Evolutionary conservation across 768 basidiomycete species (phyloP).

Genomic region (Lactarius quietus): DNA sequence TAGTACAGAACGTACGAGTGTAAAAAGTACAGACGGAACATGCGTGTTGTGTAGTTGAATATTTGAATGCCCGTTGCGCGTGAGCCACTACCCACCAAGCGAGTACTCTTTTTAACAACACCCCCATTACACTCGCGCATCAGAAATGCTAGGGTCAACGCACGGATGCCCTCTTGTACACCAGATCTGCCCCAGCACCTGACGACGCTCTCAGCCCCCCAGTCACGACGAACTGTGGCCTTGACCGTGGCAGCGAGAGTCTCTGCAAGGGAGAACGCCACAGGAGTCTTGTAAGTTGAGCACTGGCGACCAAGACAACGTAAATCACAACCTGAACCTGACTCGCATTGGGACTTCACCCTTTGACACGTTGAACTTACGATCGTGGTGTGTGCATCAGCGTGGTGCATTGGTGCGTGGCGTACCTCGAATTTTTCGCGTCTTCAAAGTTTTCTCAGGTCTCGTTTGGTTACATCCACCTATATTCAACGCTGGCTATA

Average conservation of each 20-base stretch:
- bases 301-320: slow-evolving; percentile 51
- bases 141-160: not conserved
- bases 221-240: slow-evolving; percentile 62
- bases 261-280: slow-evolving; percentile 64
- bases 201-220: slow-evolving; percentile 71
- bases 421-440: not conserved
- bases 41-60: too few species aligned
- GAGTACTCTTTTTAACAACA: too few species aligned
- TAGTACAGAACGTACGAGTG: too few species aligned
- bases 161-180: not conserved
- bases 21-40: too few species aligned
- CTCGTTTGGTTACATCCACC: not conserved
- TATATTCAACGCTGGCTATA: not conserved
- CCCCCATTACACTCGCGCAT: not conserved
- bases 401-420: slow-evolving; percentile 39
- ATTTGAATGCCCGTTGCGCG: too few species aligned
- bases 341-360: slow-evolving; percentile 52
- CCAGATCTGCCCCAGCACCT: slow-evolving; percentile 27
- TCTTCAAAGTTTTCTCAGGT: not conserved
- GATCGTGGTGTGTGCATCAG: slow-evolving; percentile 60
- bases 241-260: slow-evolving; percentile 78
- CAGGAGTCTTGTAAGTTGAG: slow-evolving; percentile 70
- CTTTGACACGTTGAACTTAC: slow-evolving; percentile 56
- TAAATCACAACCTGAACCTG: slow-evolving; percentile 58
- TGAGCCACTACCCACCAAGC: too few species aligned